Evolutionary conservation across 2,329 filamentous ascomycete genomes (phyloP).

Genomic region (Hypoxylon sp.): DNA sequence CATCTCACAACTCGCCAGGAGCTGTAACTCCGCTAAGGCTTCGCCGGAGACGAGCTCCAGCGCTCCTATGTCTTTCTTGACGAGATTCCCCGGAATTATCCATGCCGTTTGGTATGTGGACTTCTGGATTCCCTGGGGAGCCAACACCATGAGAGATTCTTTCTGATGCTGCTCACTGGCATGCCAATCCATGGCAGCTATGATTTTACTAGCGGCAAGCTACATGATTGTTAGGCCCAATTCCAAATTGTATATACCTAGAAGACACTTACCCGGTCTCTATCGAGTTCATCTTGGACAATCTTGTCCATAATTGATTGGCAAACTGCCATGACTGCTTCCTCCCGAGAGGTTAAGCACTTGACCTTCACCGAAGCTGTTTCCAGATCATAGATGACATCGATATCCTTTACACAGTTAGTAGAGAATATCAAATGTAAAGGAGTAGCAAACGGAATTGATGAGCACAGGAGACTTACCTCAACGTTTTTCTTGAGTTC

Average conservation of each 20-base stretch:
- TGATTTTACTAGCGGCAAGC: conserved; percentile 22
- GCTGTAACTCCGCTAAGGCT: conserved; percentile 35
- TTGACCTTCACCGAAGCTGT: conserved; percentile 12
- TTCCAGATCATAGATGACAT: conserved; percentile 20
- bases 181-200: neutral
- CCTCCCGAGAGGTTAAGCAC: conserved; percentile 20
- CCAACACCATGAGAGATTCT: conserved; percentile 25
- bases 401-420: conserved; percentile 24
- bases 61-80: conserved; percentile 14
- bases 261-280: conserved; percentile 19
- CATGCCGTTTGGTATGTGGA: conserved; percentile 32
- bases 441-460: neutral
- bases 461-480: conserved; percentile 28
- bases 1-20: conserved; percentile 39
- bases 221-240: conserved; percentile 20
- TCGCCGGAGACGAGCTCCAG: conserved; percentile 25
- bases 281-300: conserved; percentile 22
- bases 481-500: conserved; percentile 28
- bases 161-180: neutral
- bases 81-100: conserved; percentile 30
- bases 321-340: conserved; percentile 16
- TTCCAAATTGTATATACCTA: neutral
- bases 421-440: neutral
- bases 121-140: conserved; percentile 41
- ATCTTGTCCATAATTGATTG: conserved; percentile 28